Evolutionary conservation across 768 basidiomycete genomes (phyloP), one percentile per base, ranked within the genome.

Genomic region (Pluteus cervinus): DNA sequence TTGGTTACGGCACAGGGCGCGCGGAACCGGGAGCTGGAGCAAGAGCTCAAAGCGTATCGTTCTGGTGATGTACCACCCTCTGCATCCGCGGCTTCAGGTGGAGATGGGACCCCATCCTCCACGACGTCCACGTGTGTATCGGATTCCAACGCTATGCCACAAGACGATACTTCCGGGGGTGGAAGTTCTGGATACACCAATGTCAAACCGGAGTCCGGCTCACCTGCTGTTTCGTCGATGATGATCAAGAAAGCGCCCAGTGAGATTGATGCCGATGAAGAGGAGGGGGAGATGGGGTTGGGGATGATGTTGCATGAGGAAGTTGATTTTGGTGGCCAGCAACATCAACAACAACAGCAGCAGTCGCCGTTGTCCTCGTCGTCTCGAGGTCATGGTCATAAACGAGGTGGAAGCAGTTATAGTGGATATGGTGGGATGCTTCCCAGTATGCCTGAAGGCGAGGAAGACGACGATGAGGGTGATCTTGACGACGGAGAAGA

Each of bases 1-100:
- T 79, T 91, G 36, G 87, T 91, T 7, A 76, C 73, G 3, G 81
- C 79, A 0, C 88, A 90, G 50, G 84, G 85, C 4, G 73, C 73
- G 29, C 68, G 87, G 7, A 89, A 87, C 54, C 66, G 83, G 26
- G 86, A 88, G 50, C 67, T 91, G 33, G 88, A 91, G 56, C 71
- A 73, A 35, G 78, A 83, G 58, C 71, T 89, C 24, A 70, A 72
- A 30, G 54, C 44, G 30, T 71, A 67, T 48, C 57, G 73, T 33
- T 58, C 52, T 33, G 47, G 53, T 26, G 37, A 37, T 43, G 36
- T 52, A 36, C 30, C 59, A 45, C 32, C 56, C 14, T 40, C 47
- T 26, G 43, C 42, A 10, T 24, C 23, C 29, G 33, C 42, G 21
- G 24, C 28, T 32, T 35, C 37, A 3, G 32, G 24, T 21, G 45